phyloP scores from a whole-genome alignment of 106 monocot genomes.

The Dactylorhiza incarnata region DNA sequence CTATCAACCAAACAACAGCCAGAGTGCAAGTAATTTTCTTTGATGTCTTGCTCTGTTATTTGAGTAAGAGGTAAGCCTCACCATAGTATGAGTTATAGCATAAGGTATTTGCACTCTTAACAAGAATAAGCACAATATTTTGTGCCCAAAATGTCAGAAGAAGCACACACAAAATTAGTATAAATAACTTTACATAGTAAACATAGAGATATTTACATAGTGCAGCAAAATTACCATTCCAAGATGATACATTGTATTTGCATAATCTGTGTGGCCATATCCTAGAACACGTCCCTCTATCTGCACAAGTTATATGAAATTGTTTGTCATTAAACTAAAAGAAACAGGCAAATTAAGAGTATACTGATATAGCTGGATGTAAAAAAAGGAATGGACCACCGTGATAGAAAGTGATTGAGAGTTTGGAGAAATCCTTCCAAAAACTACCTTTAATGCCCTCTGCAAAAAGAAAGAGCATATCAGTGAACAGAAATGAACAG shows the following conservation, averaged over 20 bases:
- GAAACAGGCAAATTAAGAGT: not conserved
- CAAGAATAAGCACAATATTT: not conserved
- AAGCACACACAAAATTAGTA: not conserved
- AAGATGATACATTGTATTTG: slow-evolving; percentile 90
- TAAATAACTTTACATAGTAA: not conserved
- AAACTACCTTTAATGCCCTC: slow-evolving; percentile 80
- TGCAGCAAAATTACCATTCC: slow-evolving; percentile 47
- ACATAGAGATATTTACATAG: not conserved
- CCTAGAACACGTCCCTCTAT: slow-evolving; percentile 89
- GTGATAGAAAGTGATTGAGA: slow-evolving; percentile 5
- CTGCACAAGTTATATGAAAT: slow-evolving; percentile 26
- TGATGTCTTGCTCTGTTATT: too few relatives aligned
- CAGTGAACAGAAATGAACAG: slow-evolving; percentile 2
- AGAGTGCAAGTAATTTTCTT: too few relatives aligned
- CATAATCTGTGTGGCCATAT: slow-evolving; percentile 68
- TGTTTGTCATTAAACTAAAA: not conserved
- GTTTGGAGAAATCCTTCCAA: slow-evolving; percentile 2
- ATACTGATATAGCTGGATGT: not conserved
- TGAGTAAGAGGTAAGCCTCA: not conserved
- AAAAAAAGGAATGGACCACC: slow-evolving; percentile 12
- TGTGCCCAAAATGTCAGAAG: not conserved
- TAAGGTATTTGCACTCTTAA: not conserved
- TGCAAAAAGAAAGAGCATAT: slow-evolving; percentile 31
- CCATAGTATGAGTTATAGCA: not conserved
- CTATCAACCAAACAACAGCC: too few relatives aligned